Percentiles rank a stretch among this genome's conserved stretches.
These are phyloP conservation scores for Escallonia rubra DNA, from an alignment of 129 eudicot species.

Conservation along the genomic window DNA sequence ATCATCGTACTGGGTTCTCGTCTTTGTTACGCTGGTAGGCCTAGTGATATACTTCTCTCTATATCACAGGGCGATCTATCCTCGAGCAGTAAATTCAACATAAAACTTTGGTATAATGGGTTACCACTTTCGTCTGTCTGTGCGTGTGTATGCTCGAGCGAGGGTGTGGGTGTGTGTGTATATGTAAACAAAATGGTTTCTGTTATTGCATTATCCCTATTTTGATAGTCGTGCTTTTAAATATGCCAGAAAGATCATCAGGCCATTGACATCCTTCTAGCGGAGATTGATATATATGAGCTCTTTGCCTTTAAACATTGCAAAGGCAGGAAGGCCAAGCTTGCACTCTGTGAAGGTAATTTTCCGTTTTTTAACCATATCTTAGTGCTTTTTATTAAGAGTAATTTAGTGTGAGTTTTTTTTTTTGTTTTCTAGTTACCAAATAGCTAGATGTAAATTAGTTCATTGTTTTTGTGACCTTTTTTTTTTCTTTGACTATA, in stretches of 20 bases:
- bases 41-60: too few species aligned
- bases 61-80: too few species aligned
- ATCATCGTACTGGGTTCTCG: too few species aligned
- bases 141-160: too few species aligned
- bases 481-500: too few species aligned
- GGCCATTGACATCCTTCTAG: slow-evolving; percentile 90
- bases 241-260: slow-evolving; percentile 80
- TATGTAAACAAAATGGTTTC: neutral
- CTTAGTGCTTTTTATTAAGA: neutral
- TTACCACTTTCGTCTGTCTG: too few species aligned
- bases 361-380: neutral
- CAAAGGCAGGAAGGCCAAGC: slow-evolving; percentile 86
- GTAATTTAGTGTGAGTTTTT: neutral
- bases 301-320: slow-evolving; percentile 96
- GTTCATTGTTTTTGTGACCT: too few species aligned
- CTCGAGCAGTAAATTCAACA: too few species aligned
- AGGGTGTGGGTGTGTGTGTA: too few species aligned
- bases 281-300: slow-evolving; percentile 98
- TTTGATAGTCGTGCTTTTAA: slow-evolving; percentile 15
- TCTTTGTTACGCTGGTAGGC: too few species aligned
- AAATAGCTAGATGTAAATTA: neutral
- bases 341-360: slow-evolving; percentile 94
- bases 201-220: neutral
- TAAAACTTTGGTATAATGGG: too few species aligned
- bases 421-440: neutral